Evolutionary conservation across 2,329 filamentous ascomycete genomes (phyloP).

Genomic region (Aspergillus fijiensis): DNA sequence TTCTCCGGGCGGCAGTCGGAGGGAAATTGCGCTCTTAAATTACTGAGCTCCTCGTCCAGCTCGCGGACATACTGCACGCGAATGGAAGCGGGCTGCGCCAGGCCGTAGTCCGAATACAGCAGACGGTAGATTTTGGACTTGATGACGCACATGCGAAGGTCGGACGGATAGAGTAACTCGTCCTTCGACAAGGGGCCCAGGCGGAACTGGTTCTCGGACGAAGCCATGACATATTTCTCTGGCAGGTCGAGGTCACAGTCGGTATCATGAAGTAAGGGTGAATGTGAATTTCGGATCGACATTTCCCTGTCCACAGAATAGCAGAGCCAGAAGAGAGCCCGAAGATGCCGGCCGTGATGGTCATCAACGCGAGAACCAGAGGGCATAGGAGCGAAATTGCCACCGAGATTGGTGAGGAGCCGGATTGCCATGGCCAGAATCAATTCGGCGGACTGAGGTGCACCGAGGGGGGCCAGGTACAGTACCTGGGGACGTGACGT

Average conservation of each 20-base stretch:
- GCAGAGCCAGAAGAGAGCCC: slow-evolving; percentile 27
- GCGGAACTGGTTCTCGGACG: slow-evolving; percentile 22
- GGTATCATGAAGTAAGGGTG: slow-evolving; percentile 25
- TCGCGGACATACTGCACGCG: slow-evolving; percentile 26
- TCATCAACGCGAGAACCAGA: no score
- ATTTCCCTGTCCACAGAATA: slow-evolving; percentile 28
- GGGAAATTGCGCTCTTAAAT: slow-evolving; percentile 21
- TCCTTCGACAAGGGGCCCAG: slow-evolving; percentile 15
- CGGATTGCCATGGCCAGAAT: slow-evolving; percentile 25
- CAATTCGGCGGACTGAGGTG: slow-evolving; percentile 23
- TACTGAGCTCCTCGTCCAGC: slow-evolving; percentile 25
- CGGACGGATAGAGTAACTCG: slow-evolving; percentile 25
- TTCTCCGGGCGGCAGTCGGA: slow-evolving; percentile 19
- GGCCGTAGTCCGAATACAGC: slow-evolving; percentile 21
- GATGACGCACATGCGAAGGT: slow-evolving; percentile 24
- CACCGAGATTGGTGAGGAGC: slow-evolving; percentile 24
- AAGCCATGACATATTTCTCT: slow-evolving; percentile 17
- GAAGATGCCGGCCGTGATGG: slow-evolving; percentile 13
- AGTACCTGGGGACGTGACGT: slow-evolving; percentile 13
- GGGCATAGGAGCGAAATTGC: slow-evolving; percentile 3
- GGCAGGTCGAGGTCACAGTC: slow-evolving; percentile 27
- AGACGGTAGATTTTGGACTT: slow-evolving; percentile 25
- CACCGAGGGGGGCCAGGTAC: slow-evolving; percentile 24
- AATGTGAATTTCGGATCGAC: slow-evolving; percentile 20
- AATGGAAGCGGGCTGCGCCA: slow-evolving; percentile 16